Conservation (phyloP, 305 asterid genomes). For the Fraxinus angustifolia region DNA sequence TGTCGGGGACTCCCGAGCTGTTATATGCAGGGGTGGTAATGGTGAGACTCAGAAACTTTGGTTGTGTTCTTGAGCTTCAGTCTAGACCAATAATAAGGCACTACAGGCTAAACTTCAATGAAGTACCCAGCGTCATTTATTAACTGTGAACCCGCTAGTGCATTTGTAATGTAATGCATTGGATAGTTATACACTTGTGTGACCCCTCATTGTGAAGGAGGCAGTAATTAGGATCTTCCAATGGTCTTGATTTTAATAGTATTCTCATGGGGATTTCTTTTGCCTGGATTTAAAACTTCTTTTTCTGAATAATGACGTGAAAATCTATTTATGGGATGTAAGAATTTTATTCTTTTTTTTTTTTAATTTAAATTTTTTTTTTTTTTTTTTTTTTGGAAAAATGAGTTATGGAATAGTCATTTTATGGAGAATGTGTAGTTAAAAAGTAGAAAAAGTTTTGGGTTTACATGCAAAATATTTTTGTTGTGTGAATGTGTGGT, state of each 20-base stretch:
- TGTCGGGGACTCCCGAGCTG: slow-evolving; percentile 92
- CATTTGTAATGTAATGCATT: background rate
- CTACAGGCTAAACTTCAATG: background rate
- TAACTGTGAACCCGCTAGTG: background rate
- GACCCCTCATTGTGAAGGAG: background rate
- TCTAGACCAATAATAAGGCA: background rate
- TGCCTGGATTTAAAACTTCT: background rate
- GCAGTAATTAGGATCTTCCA: background rate
- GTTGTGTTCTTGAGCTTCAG: background rate
- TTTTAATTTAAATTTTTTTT: no score
- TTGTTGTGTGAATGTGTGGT: no score
- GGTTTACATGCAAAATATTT: no score
- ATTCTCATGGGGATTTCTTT: background rate
- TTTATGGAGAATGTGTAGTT: no score
- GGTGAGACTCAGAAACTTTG: slow-evolving; percentile 42
- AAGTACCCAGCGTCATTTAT: background rate
- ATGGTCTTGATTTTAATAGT: background rate
- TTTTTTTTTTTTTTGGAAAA: no score
- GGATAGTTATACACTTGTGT: background rate
- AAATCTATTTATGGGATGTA: background rate
- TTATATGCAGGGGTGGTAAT: slow-evolving; percentile 72
- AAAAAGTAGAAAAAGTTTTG: no score
- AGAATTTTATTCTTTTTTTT: background rate
- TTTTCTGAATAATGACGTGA: background rate
- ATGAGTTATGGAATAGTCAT: no score